phyloP scores from a whole-genome alignment of 106 monocot genomes.

The Ottelia alismoides region DNA sequence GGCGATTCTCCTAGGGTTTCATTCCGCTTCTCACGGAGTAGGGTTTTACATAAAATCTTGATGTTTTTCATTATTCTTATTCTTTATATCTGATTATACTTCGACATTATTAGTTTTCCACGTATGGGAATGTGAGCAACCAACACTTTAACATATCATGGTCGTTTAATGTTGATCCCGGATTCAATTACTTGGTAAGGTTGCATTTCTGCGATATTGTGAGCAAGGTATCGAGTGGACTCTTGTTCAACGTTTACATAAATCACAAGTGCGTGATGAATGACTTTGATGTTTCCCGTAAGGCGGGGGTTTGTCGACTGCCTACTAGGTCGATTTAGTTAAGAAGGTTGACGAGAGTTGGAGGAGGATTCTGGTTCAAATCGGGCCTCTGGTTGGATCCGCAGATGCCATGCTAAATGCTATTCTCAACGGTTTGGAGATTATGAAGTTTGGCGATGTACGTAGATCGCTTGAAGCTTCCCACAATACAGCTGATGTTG shows the following conservation, averaged over 20 bases:
- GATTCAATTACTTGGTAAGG: conserved; percentile 42
- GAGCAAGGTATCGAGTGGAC: conserved; percentile 11
- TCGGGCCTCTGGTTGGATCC: conserved; percentile 25
- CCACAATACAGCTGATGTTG: no score
- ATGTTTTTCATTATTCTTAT: no score
- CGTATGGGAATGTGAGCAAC: conserved; percentile 38
- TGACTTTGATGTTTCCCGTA: conserved; percentile 32
- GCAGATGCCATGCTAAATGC: conserved; percentile 32
- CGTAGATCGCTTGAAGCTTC: conserved; percentile 16
- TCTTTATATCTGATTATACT: no score
- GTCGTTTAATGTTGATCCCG: conserved; percentile 41
- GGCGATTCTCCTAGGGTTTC: no score
- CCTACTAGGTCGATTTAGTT: conserved; percentile 39
- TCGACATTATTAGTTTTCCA: no score
- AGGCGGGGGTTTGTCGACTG: conserved; percentile 21
- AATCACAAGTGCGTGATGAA: conserved; percentile 37
- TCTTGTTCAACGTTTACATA: conserved; percentile 51
- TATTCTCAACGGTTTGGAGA: conserved; percentile 67
- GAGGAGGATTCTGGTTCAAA: conserved; percentile 34
- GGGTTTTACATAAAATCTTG: no score
- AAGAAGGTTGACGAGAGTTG: conserved; percentile 14
- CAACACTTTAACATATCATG: conserved; percentile 54
- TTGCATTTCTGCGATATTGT: conserved; percentile 63
- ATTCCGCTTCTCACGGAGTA: no score
- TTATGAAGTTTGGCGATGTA: conserved; percentile 41